Base-by-base conservation (phyloP, 192 early-diverging fungal genomes). In the Coemansia sp. region DNA sequence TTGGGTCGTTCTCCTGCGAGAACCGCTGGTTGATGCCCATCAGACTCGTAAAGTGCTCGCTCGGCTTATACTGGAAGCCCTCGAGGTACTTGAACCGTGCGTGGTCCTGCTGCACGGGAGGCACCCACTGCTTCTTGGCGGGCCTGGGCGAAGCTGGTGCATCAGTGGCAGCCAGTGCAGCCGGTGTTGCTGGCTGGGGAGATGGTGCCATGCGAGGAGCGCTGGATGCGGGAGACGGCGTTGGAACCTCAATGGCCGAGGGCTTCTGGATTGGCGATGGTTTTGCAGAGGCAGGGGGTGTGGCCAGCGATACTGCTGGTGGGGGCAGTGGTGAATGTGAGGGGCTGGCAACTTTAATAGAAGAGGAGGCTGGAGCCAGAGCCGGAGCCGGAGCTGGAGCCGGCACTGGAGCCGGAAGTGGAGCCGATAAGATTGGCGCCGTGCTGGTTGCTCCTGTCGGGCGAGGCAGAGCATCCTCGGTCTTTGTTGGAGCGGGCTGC, bases 11-110 rank as follows among this genome's bases (percentile, higher is more conserved):
- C 20, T 66, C 63, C 36, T 60, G 65, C 8, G 64, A 59, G 23
- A 78, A 59, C 22, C 60, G 46, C 39, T 49, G 30, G 35, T 75
- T 58, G 9, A 59, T 48, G 19, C 60, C 48, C 15, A 24, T 47
- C n/a, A 92, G 57, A 65, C 81, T 82, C 1, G 83, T 82, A 57
- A 83, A 88, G 49, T 81, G 70, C n/a, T 81, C 62, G 43, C 77
- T 81, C n/a, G 81, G 72, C 39, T 78, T 81, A 36, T 83, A 84
- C 1, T 61, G 34, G 43, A 76, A 79, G 18, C 80, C 82, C 22
- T 71, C 70, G 24, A 87, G 55, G 44, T 85, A 87, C 23, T 81
- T 80, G 58, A 80, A 85, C 22, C 64, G 64, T 6, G 82, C 60
- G 25, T 62, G 41, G 44, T 51, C 54, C 9, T 46, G 23, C 20